A percentile compares a stretch with the other conserved stretches of the same genome.
phyloP scores from a whole-genome alignment of 441 rosid species.

The Gossypium laxum region DNA sequence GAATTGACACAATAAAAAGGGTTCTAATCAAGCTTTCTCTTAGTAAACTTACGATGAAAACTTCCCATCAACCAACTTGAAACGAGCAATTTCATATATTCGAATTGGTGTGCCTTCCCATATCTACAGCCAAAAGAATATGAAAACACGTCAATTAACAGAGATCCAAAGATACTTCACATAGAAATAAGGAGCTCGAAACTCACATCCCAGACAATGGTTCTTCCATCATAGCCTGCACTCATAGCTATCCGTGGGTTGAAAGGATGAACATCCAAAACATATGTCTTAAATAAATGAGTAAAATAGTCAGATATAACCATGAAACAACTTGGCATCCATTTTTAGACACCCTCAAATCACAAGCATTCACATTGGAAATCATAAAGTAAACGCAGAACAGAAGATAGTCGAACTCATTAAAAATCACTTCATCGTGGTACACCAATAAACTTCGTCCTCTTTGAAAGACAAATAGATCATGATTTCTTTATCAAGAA shows the following conservation, averaged over 20 bases:
- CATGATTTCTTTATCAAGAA: background rate
- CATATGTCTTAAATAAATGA: slow-evolving; percentile 67
- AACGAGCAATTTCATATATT: slow-evolving; percentile 76
- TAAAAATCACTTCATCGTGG: background rate
- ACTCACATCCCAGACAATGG: slow-evolving; percentile 99
- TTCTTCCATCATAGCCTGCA: slow-evolving; percentile 98
- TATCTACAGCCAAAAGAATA: slow-evolving; percentile 44
- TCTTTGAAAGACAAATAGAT: background rate
- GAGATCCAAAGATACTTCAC: slow-evolving; percentile 12
- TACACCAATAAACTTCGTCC: background rate
- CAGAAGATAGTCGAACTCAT: background rate
- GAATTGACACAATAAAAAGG: background rate
- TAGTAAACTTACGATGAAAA: slow-evolving; percentile 87
- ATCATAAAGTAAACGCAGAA: slow-evolving; percentile 1
- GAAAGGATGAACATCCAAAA: slow-evolving; percentile 97
- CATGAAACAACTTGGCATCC: slow-evolving; percentile 1
- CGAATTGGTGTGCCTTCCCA: slow-evolving; percentile 94
- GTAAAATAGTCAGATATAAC: slow-evolving; percentile 10
- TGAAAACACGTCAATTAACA: slow-evolving; percentile 19
- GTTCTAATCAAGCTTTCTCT: background rate
- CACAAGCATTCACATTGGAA: slow-evolving; percentile 4
- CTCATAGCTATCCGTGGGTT: slow-evolving; percentile 99
- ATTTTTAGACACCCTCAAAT: background rate
- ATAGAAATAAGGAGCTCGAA: slow-evolving; percentile 16
- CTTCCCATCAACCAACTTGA: slow-evolving; percentile 94